Conservation (phyloP, 108 stramenopile species). For the Cyclotella sp. region DNA sequence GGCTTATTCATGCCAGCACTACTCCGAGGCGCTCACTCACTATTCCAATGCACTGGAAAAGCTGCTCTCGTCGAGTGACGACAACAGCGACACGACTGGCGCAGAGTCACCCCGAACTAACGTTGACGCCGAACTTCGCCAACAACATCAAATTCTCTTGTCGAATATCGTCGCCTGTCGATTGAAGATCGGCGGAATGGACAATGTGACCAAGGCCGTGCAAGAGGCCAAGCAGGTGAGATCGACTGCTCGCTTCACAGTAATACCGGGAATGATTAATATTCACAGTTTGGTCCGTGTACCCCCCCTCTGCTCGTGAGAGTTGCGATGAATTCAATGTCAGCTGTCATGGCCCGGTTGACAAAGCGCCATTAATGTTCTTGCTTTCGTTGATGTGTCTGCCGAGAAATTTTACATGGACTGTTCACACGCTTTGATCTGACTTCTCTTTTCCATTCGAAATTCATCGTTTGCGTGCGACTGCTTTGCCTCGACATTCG, state of each 20-base stretch:
- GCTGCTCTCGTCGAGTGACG: not conserved
- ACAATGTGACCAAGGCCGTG: conserved; percentile 62
- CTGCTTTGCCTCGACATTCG: not conserved
- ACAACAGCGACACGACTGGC: not conserved
- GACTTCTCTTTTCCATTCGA: too few species aligned
- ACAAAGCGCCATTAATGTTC: too few species aligned
- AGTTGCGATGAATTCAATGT: conserved; percentile 24
- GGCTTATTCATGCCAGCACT: conserved; percentile 8
- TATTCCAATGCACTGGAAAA: conserved; percentile 16
- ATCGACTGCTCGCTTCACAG: conserved; percentile 4
- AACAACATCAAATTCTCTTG: conserved; percentile 29
- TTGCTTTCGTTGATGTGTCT: too few species aligned
- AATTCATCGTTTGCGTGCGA: not conserved
- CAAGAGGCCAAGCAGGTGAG: conserved; percentile 68
- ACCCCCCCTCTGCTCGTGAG: conserved; percentile 25
- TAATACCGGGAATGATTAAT: conserved; percentile 17
- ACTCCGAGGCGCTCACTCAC: conserved; percentile 10
- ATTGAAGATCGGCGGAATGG: conserved; percentile 70
- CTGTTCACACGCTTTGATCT: too few species aligned
- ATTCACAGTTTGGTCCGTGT: conserved; percentile 32
- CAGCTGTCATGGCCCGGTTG: conserved; percentile 18
- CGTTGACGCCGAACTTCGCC: not conserved
- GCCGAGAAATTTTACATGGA: too few species aligned
- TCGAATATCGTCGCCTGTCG: conserved; percentile 65
- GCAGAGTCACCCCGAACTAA: not conserved